Evolutionary conservation across 305 asterid genomes (phyloP).

Genomic region (Solanum chacoense): DNA sequence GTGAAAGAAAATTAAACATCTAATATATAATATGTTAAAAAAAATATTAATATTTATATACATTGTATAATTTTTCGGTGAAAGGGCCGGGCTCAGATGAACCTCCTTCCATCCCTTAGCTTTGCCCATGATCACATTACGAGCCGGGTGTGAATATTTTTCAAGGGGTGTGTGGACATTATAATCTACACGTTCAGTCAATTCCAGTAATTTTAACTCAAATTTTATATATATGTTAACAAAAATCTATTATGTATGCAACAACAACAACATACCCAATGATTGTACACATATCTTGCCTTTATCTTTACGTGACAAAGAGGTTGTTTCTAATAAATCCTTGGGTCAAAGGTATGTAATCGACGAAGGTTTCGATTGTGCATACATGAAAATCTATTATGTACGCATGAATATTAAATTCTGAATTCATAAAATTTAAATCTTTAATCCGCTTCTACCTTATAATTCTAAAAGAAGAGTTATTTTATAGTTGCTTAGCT

Average conservation of each 20-base stretch:
- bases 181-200: neutral
- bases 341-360: neutral
- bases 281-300: neutral
- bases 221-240: neutral
- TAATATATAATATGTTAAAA: neutral
- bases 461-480: neutral
- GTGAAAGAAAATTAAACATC: neutral
- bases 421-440: neutral
- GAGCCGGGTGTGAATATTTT: neutral
- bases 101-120: neutral
- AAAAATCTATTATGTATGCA: neutral
- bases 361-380: neutral
- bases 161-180: rapidly evolving
- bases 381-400: neutral
- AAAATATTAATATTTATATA: neutral
- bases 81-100: neutral
- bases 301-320: neutral
- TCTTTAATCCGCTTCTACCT: neutral
- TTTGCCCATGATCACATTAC: neutral
- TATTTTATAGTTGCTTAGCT: neutral
- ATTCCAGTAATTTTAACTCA: neutral
- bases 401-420: neutral
- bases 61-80: neutral
- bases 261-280: neutral
- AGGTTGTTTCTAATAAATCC: neutral